These are phyloP conservation scores for Exserohilum rostratum DNA, from an alignment of 2,329 filamentous ascomycete genomes.

Conservation along the genomic window DNA sequence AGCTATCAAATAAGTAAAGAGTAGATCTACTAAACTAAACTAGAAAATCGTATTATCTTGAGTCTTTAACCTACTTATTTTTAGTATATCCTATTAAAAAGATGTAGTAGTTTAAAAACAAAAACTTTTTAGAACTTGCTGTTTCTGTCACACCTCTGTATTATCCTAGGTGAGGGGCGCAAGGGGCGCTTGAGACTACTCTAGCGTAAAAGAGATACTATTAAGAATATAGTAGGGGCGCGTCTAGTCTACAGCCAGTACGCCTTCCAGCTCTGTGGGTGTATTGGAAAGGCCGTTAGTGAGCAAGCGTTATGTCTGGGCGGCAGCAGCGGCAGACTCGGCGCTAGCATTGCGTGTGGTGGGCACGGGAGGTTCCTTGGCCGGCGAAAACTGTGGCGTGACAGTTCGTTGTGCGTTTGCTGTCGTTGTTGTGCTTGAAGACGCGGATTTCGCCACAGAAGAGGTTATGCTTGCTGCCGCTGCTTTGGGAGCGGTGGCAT, in stretches of 20 bases:
- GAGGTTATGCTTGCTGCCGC: constrained; percentile 17
- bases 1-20: too few species aligned
- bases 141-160: too few species aligned
- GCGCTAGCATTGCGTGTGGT: constrained; percentile 39
- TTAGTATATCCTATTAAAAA: too few species aligned
- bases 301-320: constrained; percentile 50
- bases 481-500: constrained; percentile 27
- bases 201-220: constrained; percentile 70
- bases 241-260: constrained; percentile 75
- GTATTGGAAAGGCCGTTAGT: constrained; percentile 58
- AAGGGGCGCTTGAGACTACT: constrained; percentile 72
- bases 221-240: constrained; percentile 82
- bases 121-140: too few species aligned
- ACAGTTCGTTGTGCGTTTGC: constrained; percentile 36
- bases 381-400: constrained; percentile 27
- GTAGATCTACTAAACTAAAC: too few species aligned
- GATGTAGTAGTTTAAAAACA: too few species aligned
- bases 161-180: constrained; percentile 72
- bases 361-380: constrained; percentile 43
- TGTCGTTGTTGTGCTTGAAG: constrained; percentile 14
- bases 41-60: too few species aligned
- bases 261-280: constrained; percentile 56
- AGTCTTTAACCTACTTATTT: too few species aligned
- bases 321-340: constrained; percentile 31
- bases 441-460: constrained; percentile 20